Evolutionary conservation across 1,284 basidiomycete species (phyloP).

Genomic region (Cryptococcus wingfieldii): DNA sequence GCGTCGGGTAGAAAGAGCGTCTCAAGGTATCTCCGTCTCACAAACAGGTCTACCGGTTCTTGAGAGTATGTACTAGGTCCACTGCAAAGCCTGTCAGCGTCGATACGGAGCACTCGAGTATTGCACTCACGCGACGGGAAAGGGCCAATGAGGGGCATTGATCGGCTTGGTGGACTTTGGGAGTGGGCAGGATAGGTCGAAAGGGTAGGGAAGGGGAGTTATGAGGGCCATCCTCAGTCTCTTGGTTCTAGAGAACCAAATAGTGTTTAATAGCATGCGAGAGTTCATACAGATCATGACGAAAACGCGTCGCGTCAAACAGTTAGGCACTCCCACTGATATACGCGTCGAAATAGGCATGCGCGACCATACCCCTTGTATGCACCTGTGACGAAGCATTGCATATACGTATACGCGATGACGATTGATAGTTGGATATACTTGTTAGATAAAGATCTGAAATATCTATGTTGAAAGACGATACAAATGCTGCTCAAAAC

Average conservation of each 20-base stretch:
- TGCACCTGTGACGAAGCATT: too few relatives aligned
- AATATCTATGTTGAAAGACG: conserved; percentile 4
- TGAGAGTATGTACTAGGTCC: conserved; percentile 15
- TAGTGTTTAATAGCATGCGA: neutral
- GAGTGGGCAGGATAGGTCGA: conserved; percentile 35
- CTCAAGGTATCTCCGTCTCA: conserved; percentile 34
- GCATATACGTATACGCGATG: neutral
- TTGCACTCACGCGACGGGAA: conserved; percentile 23
- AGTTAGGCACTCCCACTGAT: too few relatives aligned
- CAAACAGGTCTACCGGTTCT: conserved; percentile 15
- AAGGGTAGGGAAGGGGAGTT: conserved; percentile 17
- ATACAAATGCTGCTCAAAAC: conserved; percentile 2
- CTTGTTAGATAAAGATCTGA: neutral
- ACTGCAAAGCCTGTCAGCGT: conserved; percentile 6
- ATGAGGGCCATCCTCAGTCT: neutral
- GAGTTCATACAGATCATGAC: too few relatives aligned
- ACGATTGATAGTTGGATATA: neutral
- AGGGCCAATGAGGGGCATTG: conserved; percentile 25
- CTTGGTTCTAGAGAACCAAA: neutral
- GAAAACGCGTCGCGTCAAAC: too few relatives aligned
- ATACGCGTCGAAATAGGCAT: too few relatives aligned
- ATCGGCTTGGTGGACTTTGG: conserved; percentile 17
- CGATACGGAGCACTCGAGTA: neutral
- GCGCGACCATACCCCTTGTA: too few relatives aligned
- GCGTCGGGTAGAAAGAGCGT: conserved; percentile 38